Percentiles rank a stretch among this genome's conserved stretches.
phyloP scores from a whole-genome alignment of 495 filamentous ascomycete species.

The Mytilinidion resinicola region DNA sequence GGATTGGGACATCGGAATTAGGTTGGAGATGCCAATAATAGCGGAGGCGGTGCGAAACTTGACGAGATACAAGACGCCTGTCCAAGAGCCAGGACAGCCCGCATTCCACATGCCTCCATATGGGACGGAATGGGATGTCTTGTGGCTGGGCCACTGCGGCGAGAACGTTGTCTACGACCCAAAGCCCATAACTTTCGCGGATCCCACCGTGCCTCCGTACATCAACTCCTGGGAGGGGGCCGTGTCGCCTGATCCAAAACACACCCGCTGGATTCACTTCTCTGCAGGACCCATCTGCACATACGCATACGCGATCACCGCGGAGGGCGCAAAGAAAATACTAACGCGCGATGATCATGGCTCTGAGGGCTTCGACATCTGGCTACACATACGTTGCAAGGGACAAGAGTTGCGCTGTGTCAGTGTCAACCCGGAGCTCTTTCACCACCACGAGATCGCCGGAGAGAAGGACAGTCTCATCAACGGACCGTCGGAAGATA shows the following conservation, averaged over 20 bases:
- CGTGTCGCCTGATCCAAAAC: not conserved
- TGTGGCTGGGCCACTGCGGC: not conserved
- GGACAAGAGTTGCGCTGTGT: not conserved
- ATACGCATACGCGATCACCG: not conserved
- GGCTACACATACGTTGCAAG: constrained; percentile 3
- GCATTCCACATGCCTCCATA: not conserved
- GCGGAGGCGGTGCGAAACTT: not conserved
- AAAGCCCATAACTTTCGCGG: not conserved
- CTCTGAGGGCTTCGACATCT: not conserved
- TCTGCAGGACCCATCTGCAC: not conserved
- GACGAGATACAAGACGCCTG: not conserved
- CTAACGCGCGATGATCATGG: not conserved
- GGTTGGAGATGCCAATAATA: not conserved
- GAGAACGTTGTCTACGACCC: not conserved
- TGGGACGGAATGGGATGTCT: not conserved
- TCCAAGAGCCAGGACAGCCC: not conserved
- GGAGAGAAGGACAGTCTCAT: constrained; percentile 1
- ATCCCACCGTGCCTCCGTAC: not conserved
- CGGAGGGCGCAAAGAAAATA: not conserved
- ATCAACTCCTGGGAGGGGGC: not conserved
- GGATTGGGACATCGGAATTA: constrained; percentile 5
- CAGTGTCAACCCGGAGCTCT: not conserved
- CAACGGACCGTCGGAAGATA: not conserved
- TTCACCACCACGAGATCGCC: constrained; percentile 8
- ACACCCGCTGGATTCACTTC: not conserved